Evolutionary conservation across 768 basidiomycete genomes (phyloP), one percentile per base, ranked within the genome.

Genomic region (Termitomyces sp.): DNA sequence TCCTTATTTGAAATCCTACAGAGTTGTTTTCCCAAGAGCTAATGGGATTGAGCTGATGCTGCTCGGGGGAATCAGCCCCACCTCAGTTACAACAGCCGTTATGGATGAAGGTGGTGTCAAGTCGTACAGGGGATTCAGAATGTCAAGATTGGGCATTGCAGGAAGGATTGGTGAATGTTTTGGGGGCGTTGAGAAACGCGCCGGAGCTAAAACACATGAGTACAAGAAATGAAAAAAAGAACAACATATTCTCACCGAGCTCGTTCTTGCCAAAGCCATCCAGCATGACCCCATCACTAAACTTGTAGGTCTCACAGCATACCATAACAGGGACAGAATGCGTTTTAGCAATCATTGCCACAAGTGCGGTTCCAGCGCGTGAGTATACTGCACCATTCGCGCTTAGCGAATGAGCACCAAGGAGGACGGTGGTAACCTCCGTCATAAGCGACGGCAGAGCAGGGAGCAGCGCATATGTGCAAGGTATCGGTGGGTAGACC

Each of bases 231-330:
- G 43, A 25, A 19, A 44, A 40, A 27, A 23, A 44, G n/a, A n/a
- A 25, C 5, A 37, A 58, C 21, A 19, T 27, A 16, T 37, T 46
- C 82, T 68, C 62, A 91, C 96, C 97, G 40, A 98, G 76, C 72
- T 99, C 97, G 65, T 99, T 99, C 71, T 91, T 94, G 43, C 90
- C 93, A 63, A 99, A 94, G 19, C 89, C 89, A 69, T 99, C 97
- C 54, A 98, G 76, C 70, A 91, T 87, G 28, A 98, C 88, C 34
- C 85, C 84, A 63, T 98, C 96, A 17, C 91, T 90, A 65, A 95
- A 98, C 70, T 99, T 99, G 76, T 98, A 98, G 4, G 97, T 99
- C 73, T 98, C 97, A 64, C 95, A 97, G 61, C 94, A 98, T 25
- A 97, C 94, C 35, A 99, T 84, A 7, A 98, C 94, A 5, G 97